phyloP scores from a whole-genome alignment of 768 basidiomycete genomes.

The Pseudohyphozyma bogoriensis region DNA sequence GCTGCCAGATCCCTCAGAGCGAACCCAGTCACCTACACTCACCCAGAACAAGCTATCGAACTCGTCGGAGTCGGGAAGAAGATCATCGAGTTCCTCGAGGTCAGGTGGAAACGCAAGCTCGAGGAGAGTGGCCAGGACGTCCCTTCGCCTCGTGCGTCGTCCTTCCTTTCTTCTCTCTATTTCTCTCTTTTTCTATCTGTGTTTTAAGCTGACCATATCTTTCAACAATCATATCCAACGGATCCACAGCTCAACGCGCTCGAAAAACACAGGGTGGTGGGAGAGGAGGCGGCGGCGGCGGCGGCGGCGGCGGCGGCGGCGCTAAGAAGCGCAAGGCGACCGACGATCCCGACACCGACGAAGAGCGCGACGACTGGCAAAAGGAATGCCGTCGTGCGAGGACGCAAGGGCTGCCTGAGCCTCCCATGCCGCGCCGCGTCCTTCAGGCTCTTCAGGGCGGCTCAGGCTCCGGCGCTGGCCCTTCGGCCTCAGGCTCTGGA shows the following conservation, averaged over 20 bases:
- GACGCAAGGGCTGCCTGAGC: neutral
- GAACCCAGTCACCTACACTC: slow-evolving; percentile 4
- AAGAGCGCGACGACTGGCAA: neutral
- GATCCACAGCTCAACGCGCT: too few relatives aligned
- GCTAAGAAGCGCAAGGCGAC: slow-evolving; percentile 5
- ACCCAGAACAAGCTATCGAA: slow-evolving; percentile 12
- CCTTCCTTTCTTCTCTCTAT: neutral
- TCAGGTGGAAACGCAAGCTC: neutral
- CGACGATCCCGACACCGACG: neutral
- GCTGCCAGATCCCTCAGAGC: slow-evolving; percentile 9
- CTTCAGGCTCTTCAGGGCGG: neutral
- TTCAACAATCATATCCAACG: too few relatives aligned
- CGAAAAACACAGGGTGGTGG: neutral
- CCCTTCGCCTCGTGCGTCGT: slow-evolving; percentile 15
- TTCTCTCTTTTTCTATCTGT: too few relatives aligned
- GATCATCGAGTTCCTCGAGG: neutral
- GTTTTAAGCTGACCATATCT: neutral
- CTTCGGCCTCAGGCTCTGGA: neutral
- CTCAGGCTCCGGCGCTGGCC: neutral
- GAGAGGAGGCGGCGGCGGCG: neutral
- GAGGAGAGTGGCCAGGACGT: neutral
- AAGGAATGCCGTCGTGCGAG: neutral
- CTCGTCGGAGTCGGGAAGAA: slow-evolving; percentile 14
- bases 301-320: neutral
- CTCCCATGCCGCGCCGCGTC: neutral